These are phyloP conservation scores for Trichophyton benhamiae DNA, from an alignment of 2,329 filamentous ascomycete genomes.

Conservation along the genomic window DNA sequence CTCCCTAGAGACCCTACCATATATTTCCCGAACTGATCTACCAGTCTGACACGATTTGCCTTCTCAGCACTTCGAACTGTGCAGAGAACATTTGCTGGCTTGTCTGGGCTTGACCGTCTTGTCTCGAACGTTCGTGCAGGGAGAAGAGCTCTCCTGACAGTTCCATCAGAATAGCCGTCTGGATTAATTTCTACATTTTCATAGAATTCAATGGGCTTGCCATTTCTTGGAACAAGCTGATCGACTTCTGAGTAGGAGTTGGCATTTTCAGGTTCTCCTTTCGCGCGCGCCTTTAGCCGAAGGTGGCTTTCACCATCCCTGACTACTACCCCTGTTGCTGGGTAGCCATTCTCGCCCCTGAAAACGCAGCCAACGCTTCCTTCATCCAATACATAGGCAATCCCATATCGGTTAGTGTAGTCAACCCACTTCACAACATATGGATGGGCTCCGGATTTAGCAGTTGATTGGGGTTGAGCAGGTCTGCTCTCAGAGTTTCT, in stretches of 20 bases:
- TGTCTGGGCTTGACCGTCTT: constrained; percentile 19
- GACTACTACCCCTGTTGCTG: constrained; percentile 35
- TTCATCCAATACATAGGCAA: constrained; percentile 41
- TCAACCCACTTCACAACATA: constrained; percentile 44
- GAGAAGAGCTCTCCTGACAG: constrained; percentile 31
- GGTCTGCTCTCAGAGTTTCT: constrained; percentile 11
- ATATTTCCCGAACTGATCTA: constrained; percentile 41
- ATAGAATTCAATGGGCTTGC: constrained; percentile 36
- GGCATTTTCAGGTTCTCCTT: constrained; percentile 20
- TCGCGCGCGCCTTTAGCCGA: constrained; percentile 32
- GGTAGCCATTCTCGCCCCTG: constrained; percentile 34
- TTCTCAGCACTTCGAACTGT: constrained; percentile 35
- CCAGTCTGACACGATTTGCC: constrained; percentile 36
- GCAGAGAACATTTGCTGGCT: constrained; percentile 21
- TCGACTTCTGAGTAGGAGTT: constrained; percentile 29
- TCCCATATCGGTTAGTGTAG: constrained; percentile 41
- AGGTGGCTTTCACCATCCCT: constrained; percentile 37
- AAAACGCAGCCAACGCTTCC: constrained; percentile 40
- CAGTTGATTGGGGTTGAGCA: constrained; percentile 19
- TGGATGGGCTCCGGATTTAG: constrained; percentile 26
- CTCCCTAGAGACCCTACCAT: constrained; percentile 39
- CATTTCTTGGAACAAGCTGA: constrained; percentile 34
- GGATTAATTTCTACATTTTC: constrained; percentile 31
- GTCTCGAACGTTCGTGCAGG: constrained; percentile 30
- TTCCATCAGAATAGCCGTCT: constrained; percentile 21